These are phyloP conservation scores for Scheffersomyces cryptocercus DNA, from an alignment of 1,139 yeast species.

Conservation along the genomic window DNA sequence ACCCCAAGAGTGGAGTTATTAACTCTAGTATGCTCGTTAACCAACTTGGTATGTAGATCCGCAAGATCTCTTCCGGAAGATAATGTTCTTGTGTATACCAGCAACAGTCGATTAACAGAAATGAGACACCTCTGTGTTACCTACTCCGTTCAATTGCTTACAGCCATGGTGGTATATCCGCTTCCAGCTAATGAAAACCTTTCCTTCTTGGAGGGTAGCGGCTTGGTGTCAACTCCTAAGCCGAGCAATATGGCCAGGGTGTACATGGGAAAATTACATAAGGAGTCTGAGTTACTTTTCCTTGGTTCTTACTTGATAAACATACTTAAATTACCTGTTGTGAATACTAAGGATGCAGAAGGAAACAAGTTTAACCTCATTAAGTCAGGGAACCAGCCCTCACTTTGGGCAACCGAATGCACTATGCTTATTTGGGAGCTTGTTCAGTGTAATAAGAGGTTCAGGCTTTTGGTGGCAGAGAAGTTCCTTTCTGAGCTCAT, in stretches of 20 bases:
- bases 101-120: constrained; percentile 35
- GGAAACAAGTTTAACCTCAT: constrained; percentile 17
- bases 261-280: constrained; percentile 54
- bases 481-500: constrained; percentile 56
- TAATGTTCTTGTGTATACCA: constrained; percentile 27
- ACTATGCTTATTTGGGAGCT: constrained; percentile 74
- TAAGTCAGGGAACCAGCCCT: constrained; percentile 26
- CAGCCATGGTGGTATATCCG: constrained; percentile 65
- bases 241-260: constrained; percentile 52
- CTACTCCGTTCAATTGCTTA: constrained; percentile 61
- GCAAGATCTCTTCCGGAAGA: constrained; percentile 33
- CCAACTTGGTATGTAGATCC: constrained; percentile 57
- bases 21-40: constrained; percentile 66
- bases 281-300: constrained; percentile 53
- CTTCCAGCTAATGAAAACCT: constrained; percentile 51
- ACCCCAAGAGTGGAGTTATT: constrained; percentile 50
- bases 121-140: constrained; percentile 56
- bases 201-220: constrained; percentile 39
- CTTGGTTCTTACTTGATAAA: constrained; percentile 48
- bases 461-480: constrained; percentile 49
- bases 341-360: constrained; percentile 16
- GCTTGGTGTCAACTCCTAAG: constrained; percentile 19
- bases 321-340: constrained; percentile 48
- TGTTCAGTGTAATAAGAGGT: constrained; percentile 64
- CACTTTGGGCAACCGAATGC: constrained; percentile 56